Evolutionary conservation across 2,329 filamentous ascomycete genomes (phyloP), one percentile per base, ranked within the genome.

Genomic region (Esteya vermicola): DNA sequence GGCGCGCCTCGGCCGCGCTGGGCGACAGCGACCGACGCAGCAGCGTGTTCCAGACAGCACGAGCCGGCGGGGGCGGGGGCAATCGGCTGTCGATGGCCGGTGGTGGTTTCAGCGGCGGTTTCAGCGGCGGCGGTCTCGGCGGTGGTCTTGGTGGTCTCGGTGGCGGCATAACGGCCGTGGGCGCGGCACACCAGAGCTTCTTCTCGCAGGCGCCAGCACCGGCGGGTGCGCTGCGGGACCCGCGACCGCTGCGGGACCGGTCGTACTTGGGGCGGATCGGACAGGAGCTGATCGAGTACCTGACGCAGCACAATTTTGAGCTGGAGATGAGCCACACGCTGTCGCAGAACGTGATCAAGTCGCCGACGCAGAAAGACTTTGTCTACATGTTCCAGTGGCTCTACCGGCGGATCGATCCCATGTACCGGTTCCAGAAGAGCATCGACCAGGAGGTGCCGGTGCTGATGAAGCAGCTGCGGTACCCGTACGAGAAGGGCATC

Each of bases 371-470:
- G 51, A 98, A 98, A 55, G 91, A 98, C 57, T 98, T 98, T 64
- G 91, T 93, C 54, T 81, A 75, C 59, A 93, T 98, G 71, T 98
- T 98, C 54, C 86, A 96, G 54, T 98, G 89, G 84, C 68, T 98
- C 4, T 98, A 98, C 59, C 85, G 86, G 53, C 82, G 86, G 42
- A 93, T 98, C 54, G 91, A 98, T 55, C 91, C 91, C 0, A 83
- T 80, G 51, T 93, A 96, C 57, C 78, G 80, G 27, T 96, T 98
- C 53, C 79, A 88, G 52, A 95, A 95, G 58, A 84, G 81, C 38
- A 94, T 96, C 52, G 91, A 96, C 56, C 81, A 89, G 41, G 93
- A 98, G 57, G 88, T 96, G 0, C 88, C 89, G 12, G 80, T 86
- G 0, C 78, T 98, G 33, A 65, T 98, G 43, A 93, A 94, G 55